Evolutionary conservation across 257 asterid genomes (phyloP).

Genomic region (Fraxinus americana): DNA sequence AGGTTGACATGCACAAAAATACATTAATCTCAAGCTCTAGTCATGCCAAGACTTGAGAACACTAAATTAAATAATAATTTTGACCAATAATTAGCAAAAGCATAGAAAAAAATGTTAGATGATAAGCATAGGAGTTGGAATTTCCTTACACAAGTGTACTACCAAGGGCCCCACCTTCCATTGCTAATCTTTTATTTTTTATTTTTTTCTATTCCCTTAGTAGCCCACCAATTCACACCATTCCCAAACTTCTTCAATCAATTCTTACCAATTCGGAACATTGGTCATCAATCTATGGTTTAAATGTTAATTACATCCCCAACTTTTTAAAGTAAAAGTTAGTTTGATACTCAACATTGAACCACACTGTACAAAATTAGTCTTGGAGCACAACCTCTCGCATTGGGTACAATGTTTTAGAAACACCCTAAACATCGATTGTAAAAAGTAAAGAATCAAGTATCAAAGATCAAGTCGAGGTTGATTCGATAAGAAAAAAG

Average conservation of each 20-base stretch:
- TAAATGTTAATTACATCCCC: background rate
- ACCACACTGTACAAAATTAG: no score
- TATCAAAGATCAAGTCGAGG: no score
- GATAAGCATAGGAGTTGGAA: constrained; percentile 7
- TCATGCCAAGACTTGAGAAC: background rate
- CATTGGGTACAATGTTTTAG: no score
- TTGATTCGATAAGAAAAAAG: no score
- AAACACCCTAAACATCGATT: no score
- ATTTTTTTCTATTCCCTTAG: background rate
- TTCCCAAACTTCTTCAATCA: background rate
- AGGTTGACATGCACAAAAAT: constrained; percentile 16
- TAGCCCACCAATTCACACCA: background rate
- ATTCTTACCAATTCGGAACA: background rate
- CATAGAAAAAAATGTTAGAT: background rate
- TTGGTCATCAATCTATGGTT: background rate
- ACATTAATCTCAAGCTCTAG: background rate
- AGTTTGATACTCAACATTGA: no score
- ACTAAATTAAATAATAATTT: background rate
- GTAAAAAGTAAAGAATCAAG: no score
- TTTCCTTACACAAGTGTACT: constrained; percentile 10
- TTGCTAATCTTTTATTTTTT: background rate
- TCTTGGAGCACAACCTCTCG: no score
- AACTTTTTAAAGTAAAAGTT: no score
- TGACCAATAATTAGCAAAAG: background rate
- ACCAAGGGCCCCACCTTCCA: constrained; percentile 26